These are phyloP conservation scores for Tylopilus intermedius DNA, from an alignment of 768 basidiomycete species.

Conservation along the genomic window DNA sequence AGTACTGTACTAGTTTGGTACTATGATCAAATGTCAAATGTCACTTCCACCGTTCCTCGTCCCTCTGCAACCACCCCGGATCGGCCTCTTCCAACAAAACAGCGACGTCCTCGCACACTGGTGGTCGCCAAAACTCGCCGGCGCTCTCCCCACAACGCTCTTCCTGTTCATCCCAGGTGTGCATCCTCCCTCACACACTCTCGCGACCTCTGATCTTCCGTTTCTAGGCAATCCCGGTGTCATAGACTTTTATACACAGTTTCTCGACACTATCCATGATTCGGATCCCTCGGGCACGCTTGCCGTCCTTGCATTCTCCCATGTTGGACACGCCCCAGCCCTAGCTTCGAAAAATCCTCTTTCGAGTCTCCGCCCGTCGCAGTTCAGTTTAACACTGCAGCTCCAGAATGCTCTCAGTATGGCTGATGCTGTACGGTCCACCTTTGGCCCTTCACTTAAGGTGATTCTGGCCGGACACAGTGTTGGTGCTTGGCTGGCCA, in stretches of 20 bases:
- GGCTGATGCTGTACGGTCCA: slow-evolving; percentile 38
- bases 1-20: not conserved
- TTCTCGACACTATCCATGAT: slow-evolving; percentile 44
- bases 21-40: not conserved
- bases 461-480: slow-evolving; percentile 61
- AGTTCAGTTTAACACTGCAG: slow-evolving; percentile 43
- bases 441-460: slow-evolving; percentile 23
- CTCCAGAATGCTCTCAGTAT: slow-evolving; percentile 52
- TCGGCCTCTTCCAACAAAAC: slow-evolving; percentile 8
- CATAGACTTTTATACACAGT: slow-evolving; percentile 61
- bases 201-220: not conserved
- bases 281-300: slow-evolving; percentile 32
- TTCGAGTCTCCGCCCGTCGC: slow-evolving; percentile 13
- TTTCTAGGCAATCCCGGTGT: slow-evolving; percentile 52
- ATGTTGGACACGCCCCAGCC: slow-evolving; percentile 56
- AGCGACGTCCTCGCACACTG: slow-evolving; percentile 41
- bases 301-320: slow-evolving; percentile 56
- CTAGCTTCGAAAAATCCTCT: slow-evolving; percentile 17
- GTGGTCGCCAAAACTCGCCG: slow-evolving; percentile 39
- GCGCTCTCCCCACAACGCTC: slow-evolving; percentile 26
- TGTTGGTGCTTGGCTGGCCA: slow-evolving; percentile 65
- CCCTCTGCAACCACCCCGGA: slow-evolving; percentile 2
- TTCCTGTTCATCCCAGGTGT: slow-evolving; percentile 50
- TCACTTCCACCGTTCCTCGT: slow-evolving; percentile 8
- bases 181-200: not conserved